These are phyloP conservation scores for Castanea sativa DNA, from an alignment of 306 rosid genomes.

Conservation along the genomic window DNA sequence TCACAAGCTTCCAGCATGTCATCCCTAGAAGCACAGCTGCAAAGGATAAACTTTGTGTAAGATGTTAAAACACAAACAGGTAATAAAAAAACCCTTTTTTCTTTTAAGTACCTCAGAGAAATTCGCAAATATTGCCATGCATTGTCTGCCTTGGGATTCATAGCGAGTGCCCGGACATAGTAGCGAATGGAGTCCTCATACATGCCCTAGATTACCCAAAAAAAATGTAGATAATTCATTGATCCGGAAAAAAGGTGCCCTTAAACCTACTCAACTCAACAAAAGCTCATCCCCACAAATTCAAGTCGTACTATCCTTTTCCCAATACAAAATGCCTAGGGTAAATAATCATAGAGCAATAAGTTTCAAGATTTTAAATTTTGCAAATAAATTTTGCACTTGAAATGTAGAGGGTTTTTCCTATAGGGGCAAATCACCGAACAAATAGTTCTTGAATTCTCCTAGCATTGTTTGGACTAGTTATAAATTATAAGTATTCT, in stretches of 20 bases:
- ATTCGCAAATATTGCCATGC: constrained; percentile 98
- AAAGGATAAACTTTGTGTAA: constrained; percentile 11
- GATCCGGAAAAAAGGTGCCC: not conserved
- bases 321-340: not conserved
- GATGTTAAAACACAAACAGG: not conserved
- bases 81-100: not conserved
- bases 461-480: not conserved
- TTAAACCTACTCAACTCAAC: not conserved
- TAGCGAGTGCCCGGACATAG: constrained; percentile 90
- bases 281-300: not conserved
- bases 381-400: not conserved
- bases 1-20: constrained; percentile 97
- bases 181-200: constrained; percentile 88
- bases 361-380: not conserved
- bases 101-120: constrained; percentile 69
- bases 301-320: not conserved
- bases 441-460: not conserved
- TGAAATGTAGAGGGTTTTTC: not conserved
- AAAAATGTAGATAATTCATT: constrained; percentile 1
- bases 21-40: constrained; percentile 94
- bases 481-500: not conserved
- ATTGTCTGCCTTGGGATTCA: constrained; percentile 98
- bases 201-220: constrained; percentile 57
- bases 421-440: not conserved
- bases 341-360: not conserved